Evolutionary conservation across 2,329 filamentous ascomycete species (phyloP), one percentile per base, ranked within the genome.

Genomic region (Calycina herbarum): DNA sequence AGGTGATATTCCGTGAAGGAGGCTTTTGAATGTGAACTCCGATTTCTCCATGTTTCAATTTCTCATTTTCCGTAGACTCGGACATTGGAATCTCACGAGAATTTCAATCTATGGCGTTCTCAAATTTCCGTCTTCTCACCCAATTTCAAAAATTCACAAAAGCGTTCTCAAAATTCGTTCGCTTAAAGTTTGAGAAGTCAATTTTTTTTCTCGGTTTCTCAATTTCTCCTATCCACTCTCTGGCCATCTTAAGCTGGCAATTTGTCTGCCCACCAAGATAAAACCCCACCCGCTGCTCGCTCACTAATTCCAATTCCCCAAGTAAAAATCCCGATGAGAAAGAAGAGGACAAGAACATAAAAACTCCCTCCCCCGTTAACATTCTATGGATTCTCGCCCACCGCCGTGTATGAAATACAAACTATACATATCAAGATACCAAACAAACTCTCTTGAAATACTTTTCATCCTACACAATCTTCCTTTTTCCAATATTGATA

Each of bases 391-490:
- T 40, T 40, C 38, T 13, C 38, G 5, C 38, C 38, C 13, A 40
- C 38, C 35, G 11, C 35, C 38, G 38, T 40, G 38, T 40, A 40
- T 40, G 38, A 40, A 40, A 62, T 20, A 57, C 20, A 57, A 57
- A 62, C 17, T 40, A 57, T 57, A 42, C 20, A 62, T n/a, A 17
- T 57, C n/a, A n/a, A 38, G 61, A 57, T 27, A 45, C 38, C n/a
- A 54, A 5, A 13, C 20, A 20, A 51, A 27, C 5, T 11, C 8
- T 24, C 17, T 48, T 29, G n/a, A 57, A 33, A 45, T 40, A 51
- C 17, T 27, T 38, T 48, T 62, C 42, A 33, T 57, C 61, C 48
- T 57, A 56, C 31, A 62, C 61, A 62, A 42, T 62, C 61, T 62
- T 24, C 20, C 33, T 54, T 33, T 33, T 33, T 54, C 15, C 38